Conservation (phyloP, 2,329 filamentous ascomycete species). For the Phyllosticta paracitricarpa region DNA sequence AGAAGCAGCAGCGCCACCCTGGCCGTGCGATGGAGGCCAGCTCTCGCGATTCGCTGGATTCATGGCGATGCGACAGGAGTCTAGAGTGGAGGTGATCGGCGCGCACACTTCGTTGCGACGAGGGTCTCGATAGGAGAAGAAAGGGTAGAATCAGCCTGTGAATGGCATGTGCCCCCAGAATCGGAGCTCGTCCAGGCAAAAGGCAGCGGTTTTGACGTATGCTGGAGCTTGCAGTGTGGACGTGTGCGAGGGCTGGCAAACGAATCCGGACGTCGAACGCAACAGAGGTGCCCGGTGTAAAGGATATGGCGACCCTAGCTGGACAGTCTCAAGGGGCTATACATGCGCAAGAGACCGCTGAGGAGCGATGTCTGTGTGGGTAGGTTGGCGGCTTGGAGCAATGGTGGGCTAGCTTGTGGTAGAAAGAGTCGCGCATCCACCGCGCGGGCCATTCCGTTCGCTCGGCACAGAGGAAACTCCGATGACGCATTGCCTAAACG, state of each 20-base stretch:
- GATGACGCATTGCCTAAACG: background rate
- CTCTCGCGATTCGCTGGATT: constrained; percentile 32
- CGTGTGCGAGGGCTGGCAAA: background rate
- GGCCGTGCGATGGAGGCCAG: constrained; percentile 35
- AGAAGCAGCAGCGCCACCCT: constrained; percentile 38
- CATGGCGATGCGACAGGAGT: constrained; percentile 16
- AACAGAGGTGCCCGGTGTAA: background rate
- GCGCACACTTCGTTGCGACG: background rate
- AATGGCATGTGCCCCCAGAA: constrained; percentile 5
- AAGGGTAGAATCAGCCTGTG: constrained; percentile 2
- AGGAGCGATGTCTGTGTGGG: background rate
- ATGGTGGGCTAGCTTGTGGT: constrained; percentile 6
- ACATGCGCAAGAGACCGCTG: constrained; percentile 6
- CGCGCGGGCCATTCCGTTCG: constrained; percentile 2
- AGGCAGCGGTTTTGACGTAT: constrained; percentile 1
- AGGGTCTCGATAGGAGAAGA: background rate
- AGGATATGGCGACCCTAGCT: background rate
- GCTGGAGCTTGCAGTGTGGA: constrained; percentile 6
- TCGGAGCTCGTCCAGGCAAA: background rate
- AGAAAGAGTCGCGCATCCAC: constrained; percentile 10
- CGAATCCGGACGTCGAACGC: background rate
- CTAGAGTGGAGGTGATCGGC: background rate
- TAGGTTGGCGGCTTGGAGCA: background rate
- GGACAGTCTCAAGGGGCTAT: background rate
- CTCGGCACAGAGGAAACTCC: constrained; percentile 11